phyloP scores from a whole-genome alignment of 768 basidiomycete genomes.

The Boletus tylopilopsis region DNA sequence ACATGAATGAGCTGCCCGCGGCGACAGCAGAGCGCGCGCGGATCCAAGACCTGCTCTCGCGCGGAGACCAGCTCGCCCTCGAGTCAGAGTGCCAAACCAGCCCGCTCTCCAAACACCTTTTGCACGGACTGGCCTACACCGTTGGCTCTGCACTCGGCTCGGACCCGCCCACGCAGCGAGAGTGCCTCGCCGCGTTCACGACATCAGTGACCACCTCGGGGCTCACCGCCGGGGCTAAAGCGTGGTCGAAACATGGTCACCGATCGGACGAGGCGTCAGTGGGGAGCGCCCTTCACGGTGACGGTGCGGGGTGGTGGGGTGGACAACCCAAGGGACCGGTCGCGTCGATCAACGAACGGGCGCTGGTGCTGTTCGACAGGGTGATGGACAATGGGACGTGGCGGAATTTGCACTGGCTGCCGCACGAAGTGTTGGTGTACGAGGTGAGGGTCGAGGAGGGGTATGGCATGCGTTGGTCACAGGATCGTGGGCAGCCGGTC shows the following conservation, averaged over 20 bases:
- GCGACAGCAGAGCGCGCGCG: conserved; percentile 37
- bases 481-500: conserved; percentile 32
- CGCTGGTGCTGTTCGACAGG: conserved; percentile 49
- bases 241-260: conserved; percentile 66
- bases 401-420: conserved; percentile 65
- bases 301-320: conserved; percentile 54
- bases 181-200: conserved; percentile 51
- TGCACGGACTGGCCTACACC: conserved; percentile 56
- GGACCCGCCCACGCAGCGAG: conserved; percentile 44
- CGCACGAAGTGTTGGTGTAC: conserved; percentile 59
- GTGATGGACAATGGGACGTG: conserved; percentile 52
- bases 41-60: conserved; percentile 20
- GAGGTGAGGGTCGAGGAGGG: conserved; percentile 57
- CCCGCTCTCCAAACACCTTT: conserved; percentile 42
- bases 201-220: conserved; percentile 42
- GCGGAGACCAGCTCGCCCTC: conserved; percentile 3
- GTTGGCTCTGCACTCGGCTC: conserved; percentile 54
- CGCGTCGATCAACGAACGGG: conserved; percentile 47
- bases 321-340: conserved; percentile 49
- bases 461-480: conserved; percentile 68
- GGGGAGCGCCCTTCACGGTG: too few relatives aligned
- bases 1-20: conserved; percentile 42
- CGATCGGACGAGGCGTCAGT: conserved; percentile 34
- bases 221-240: conserved; percentile 58
- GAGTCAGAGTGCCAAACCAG: conserved; percentile 19